Conservation (phyloP, 2,329 filamentous ascomycete genomes). For the Penicillium sp. region DNA sequence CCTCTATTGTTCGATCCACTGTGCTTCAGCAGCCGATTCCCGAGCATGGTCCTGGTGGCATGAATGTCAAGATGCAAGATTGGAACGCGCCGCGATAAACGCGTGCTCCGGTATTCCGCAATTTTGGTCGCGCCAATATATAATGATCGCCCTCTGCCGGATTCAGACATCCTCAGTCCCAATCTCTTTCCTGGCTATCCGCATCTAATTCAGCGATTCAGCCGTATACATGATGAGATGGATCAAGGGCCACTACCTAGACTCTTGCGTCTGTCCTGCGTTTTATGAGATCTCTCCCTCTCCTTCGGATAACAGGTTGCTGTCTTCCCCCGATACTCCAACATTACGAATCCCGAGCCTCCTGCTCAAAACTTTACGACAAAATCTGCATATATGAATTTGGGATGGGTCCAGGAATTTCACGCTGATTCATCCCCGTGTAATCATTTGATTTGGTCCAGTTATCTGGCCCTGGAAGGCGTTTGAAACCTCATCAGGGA, state of each 20-base stretch:
- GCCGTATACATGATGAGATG: not conserved
- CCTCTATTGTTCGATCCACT: conserved; percentile 35
- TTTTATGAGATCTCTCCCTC: conserved; percentile 5
- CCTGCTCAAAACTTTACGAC: conserved; percentile 6
- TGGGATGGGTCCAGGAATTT: conserved; percentile 3
- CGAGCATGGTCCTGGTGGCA: conserved; percentile 25
- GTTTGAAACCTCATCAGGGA: not conserved
- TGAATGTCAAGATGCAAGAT: conserved; percentile 40
- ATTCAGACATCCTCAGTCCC: not conserved
- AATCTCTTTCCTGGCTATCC: not conserved
- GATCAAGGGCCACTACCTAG: conserved; percentile 2
- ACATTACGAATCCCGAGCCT: conserved; percentile 6
- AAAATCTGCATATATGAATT: conserved; percentile 9
- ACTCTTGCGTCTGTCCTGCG: conserved; percentile 12
- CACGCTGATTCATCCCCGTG: not conserved
- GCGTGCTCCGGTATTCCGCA: not conserved
- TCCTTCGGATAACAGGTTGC: not conserved
- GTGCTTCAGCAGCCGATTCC: conserved; percentile 34
- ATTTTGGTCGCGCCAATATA: not conserved
- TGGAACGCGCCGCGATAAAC: conserved; percentile 33
- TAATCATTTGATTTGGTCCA: not conserved
- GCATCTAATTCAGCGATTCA: not conserved
- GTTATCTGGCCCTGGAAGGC: conserved; percentile 3
- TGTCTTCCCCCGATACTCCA: conserved; percentile 2
- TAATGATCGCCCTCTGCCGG: not conserved